phyloP scores from a whole-genome alignment of 2,329 filamentous ascomycete genomes.

The Ceratocystis ficicola region DNA sequence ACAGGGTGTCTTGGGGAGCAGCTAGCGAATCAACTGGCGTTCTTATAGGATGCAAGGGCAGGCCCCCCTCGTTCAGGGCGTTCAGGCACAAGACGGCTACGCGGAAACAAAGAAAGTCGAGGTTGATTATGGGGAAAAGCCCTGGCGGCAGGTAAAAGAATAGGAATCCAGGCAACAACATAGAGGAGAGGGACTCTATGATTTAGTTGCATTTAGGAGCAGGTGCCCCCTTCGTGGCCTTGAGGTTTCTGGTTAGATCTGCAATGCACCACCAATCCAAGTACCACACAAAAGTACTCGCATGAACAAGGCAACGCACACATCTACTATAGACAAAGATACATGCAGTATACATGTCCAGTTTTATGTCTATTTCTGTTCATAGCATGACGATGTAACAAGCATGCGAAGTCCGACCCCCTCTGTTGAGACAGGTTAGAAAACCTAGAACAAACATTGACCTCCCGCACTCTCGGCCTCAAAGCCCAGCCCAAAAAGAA shows the following conservation, averaged over 20 bases:
- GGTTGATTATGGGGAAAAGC: not conserved
- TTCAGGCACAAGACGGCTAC: not conserved
- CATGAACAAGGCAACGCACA: not conserved
- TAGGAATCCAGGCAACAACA: no score
- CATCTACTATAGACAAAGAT: no score
- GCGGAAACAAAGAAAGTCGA: not conserved
- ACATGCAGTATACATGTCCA: no score
- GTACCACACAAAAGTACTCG: conserved; percentile 1
- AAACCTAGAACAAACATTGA: no score
- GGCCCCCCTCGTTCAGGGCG: not conserved
- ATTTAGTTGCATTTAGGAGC: no score
- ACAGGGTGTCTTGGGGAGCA: conserved; percentile 3
- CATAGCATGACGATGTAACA: no score
- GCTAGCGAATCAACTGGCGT: conserved; percentile 16
- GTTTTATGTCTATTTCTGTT: no score
- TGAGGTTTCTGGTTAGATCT: not conserved
- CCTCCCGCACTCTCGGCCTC: no score
- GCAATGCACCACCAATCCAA: not conserved
- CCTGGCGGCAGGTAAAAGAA: not conserved
- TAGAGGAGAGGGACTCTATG: no score
- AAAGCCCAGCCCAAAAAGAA: no score
- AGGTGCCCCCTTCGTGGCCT: not conserved
- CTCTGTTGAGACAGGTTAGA: no score
- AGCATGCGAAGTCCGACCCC: no score
- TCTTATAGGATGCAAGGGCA: not conserved